Percentiles rank a stretch among this genome's conserved stretches.
phyloP scores from a whole-genome alignment of 2,329 filamentous ascomycete species.

The Nannizziopsis arthrosporioides region DNA sequence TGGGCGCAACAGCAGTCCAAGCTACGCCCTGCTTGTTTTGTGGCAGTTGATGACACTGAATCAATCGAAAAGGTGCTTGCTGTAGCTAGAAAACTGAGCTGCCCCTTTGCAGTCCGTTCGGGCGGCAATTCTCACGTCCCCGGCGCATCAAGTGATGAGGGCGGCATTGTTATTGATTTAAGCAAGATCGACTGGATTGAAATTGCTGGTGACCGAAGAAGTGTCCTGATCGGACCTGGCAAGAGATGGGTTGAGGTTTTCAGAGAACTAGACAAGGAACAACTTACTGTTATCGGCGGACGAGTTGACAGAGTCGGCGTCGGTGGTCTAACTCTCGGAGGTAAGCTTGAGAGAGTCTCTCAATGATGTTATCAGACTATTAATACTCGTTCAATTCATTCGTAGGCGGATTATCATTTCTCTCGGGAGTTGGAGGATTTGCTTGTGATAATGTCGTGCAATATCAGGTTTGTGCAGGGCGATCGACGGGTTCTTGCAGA shows the following conservation, averaged over 20 bases:
- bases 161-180: constrained; percentile 28
- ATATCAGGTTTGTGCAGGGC: constrained; percentile 20
- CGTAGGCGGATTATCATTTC: constrained; percentile 25
- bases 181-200: constrained; percentile 22
- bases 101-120: constrained; percentile 44
- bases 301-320: constrained; percentile 22
- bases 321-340: constrained; percentile 22
- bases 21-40: constrained; percentile 26
- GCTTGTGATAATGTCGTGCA: constrained; percentile 27
- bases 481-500: neutral
- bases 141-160: constrained; percentile 37
- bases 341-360: constrained; percentile 21
- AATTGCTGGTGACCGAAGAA: constrained; percentile 21
- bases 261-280: constrained; percentile 21
- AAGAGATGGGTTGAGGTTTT: constrained; percentile 29
- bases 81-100: constrained; percentile 22
- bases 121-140: constrained; percentile 40
- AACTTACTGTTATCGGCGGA: constrained; percentile 25
- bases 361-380: neutral
- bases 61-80: constrained; percentile 25
- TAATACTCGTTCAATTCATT: constrained; percentile 12
- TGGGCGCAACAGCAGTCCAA: constrained; percentile 30
- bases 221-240: constrained; percentile 24
- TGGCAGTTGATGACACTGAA: constrained; percentile 21
- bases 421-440: constrained; percentile 24